Base-by-base conservation (phyloP, 2,329 filamentous ascomycete genomes). In the Trichoderma hamatum region DNA sequence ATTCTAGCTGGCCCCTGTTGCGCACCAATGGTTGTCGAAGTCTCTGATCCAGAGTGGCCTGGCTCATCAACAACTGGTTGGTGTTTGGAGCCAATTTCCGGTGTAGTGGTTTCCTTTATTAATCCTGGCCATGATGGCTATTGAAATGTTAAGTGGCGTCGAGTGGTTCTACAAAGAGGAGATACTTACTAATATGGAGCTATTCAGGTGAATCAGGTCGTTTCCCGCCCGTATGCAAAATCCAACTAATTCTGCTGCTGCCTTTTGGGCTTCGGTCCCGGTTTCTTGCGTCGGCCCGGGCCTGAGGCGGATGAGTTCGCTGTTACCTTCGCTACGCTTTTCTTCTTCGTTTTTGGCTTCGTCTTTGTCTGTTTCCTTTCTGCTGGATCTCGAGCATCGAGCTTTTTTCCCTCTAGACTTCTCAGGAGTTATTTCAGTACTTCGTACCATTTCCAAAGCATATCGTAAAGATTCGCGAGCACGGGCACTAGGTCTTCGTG, bases 401-500 rank as follows among this genome's bases (percentile, higher is more conserved):
- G 2, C 28, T 30, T 58, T 59, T 32, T 59, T 59, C 21, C 54
- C 64, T 55, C 43, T 58, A 21, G 54, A 30, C 64, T 59, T 67
- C 16, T 59, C 54, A 56, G 54, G 39, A 36, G n/a, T 59, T 36
- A 43, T 49, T 59, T 67, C 64, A 67, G 54, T 32, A 67, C 39
- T 36, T 14, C 28, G 54, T 51, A 21, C 64, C 54, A 67, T 49
- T 32, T 67, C 64, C 21, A 67, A 36, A 36, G 55, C 64, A 58
- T 51, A 21, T 39, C 67, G 60, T 21, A 58, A 39, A 52, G 51
- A 55, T 59, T 69, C 67, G 5, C 46, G 67, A 54, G 61, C 60
- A 39, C 67, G 60, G 28, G 52, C 61, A 54, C 62, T 69, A 11
- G 28, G 67, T 52, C 55, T 55, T 24, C 62, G 67, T 39, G 28